Conservation (phyloP, 2,329 filamentous ascomycete species). For the Claviceps sp. region DNA sequence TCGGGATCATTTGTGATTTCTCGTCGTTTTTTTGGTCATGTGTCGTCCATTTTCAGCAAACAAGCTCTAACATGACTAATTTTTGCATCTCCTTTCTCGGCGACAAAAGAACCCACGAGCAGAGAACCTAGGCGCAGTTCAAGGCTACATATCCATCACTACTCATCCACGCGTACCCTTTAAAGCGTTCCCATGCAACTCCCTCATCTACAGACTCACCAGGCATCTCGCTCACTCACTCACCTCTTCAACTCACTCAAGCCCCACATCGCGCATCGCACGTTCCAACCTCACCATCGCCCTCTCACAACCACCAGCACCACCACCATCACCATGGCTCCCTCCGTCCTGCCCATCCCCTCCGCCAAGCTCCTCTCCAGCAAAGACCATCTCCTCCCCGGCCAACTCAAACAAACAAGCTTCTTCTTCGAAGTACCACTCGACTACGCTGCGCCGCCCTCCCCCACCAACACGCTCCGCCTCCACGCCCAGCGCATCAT, state of each 20-base stretch:
- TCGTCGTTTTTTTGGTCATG: too few species aligned
- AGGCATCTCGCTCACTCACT: neutral
- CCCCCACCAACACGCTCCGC: constrained; percentile 46
- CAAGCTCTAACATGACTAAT: too few species aligned
- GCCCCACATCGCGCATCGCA: neutral
- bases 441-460: constrained; percentile 54
- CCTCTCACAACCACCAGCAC: neutral
- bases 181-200: too few species aligned
- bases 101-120: too few species aligned
- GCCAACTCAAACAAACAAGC: constrained; percentile 64
- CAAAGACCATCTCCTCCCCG: constrained; percentile 33
- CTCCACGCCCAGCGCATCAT: constrained; percentile 67
- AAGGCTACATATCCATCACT: too few species aligned
- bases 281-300: neutral
- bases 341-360: constrained; percentile 14
- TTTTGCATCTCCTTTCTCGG: too few species aligned
- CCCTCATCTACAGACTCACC: neutral
- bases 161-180: too few species aligned
- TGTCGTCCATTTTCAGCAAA: too few species aligned
- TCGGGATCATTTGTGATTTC: too few species aligned
- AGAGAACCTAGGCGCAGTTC: too few species aligned
- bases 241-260: neutral
- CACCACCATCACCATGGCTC: constrained; percentile 4
- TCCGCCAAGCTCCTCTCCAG: constrained; percentile 27
- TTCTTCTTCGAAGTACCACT: constrained; percentile 78